phyloP scores from a whole-genome alignment of 768 basidiomycete genomes.

The Leucosporidium yakuticum region DNA sequence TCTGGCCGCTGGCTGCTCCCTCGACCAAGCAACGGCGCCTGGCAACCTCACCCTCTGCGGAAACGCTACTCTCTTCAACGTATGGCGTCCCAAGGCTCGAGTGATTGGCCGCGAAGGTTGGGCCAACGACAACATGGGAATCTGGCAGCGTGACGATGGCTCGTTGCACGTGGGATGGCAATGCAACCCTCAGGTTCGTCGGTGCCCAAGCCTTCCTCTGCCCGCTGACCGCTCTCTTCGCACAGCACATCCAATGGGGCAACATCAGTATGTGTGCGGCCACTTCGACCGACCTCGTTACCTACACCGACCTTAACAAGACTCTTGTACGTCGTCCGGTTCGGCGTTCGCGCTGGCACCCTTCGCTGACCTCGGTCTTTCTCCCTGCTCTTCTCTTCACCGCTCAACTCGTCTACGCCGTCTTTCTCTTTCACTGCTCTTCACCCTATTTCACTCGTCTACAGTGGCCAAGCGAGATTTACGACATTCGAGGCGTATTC shows the following conservation, averaged over 20 bases:
- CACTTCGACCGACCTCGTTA: conserved; percentile 17
- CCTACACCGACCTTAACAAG: conserved; percentile 17
- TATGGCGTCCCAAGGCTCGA: conserved; percentile 32
- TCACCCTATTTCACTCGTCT: background rate
- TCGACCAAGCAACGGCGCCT: conserved; percentile 27
- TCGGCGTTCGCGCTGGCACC: background rate
- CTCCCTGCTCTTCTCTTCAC: too few species aligned
- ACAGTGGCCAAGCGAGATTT: conserved; percentile 34
- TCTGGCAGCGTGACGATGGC: conserved; percentile 31
- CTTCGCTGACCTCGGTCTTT: background rate
- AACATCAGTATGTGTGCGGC: conserved; percentile 25
- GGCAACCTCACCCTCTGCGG: conserved; percentile 28
- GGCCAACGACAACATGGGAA: conserved; percentile 35
- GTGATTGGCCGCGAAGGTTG: conserved; percentile 35
- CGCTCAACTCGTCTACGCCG: too few species aligned
- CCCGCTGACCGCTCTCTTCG: background rate
- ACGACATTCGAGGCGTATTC: conserved; percentile 37
- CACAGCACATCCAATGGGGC: conserved; percentile 30
- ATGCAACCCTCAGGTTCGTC: conserved; percentile 27
- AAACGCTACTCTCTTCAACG: conserved; percentile 32
- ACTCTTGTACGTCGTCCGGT: conserved; percentile 19
- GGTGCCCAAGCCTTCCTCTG: too few species aligned
- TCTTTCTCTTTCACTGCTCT: too few species aligned
- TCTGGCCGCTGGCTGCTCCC: too few species aligned
- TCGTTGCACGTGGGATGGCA: conserved; percentile 34